Conservation (phyloP, 1,284 basidiomycete genomes). For the Leccinum subspadiceum region DNA sequence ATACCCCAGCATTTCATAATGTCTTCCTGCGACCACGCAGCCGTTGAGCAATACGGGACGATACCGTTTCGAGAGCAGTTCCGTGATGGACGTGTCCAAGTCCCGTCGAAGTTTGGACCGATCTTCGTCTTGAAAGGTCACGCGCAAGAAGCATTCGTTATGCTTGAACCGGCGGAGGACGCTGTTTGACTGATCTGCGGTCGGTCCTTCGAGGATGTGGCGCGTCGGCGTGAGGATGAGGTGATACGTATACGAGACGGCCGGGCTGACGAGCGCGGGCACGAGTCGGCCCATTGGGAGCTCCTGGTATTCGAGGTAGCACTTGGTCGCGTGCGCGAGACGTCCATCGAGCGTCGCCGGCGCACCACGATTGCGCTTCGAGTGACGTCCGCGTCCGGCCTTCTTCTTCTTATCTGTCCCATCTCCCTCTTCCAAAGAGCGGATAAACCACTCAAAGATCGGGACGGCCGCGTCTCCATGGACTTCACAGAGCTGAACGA, state of each 20-base stretch:
- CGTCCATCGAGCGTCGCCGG: constrained; percentile 15
- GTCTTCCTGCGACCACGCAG: constrained; percentile 50
- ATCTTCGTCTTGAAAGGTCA: constrained; percentile 64
- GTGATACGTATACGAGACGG: constrained; percentile 39
- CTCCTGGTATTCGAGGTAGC: constrained; percentile 28
- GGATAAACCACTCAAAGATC: constrained; percentile 34
- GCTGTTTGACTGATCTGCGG: constrained; percentile 60
- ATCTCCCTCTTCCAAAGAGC: constrained; percentile 22
- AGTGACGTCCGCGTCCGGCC: not conserved
- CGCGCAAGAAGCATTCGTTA: constrained; percentile 58
- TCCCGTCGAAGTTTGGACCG: constrained; percentile 49
- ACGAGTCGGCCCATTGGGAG: constrained; percentile 27
- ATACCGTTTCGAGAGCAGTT: constrained; percentile 45
- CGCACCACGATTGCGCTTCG: not conserved
- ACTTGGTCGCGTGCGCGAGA: constrained; percentile 23
- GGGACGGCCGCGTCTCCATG: constrained; percentile 21
- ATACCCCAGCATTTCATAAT: constrained; percentile 59
- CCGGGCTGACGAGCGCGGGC: constrained; percentile 16
- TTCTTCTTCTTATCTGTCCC: not conserved
- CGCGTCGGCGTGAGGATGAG: constrained; percentile 55
- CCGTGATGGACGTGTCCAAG: constrained; percentile 42
- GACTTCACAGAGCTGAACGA: constrained; percentile 23
- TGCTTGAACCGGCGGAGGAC: constrained; percentile 50
- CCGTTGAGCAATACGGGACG: constrained; percentile 45
- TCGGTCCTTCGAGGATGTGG: constrained; percentile 48